Conservation (phyloP, 768 basidiomycete species). For the Baorangia bicolor region DNA sequence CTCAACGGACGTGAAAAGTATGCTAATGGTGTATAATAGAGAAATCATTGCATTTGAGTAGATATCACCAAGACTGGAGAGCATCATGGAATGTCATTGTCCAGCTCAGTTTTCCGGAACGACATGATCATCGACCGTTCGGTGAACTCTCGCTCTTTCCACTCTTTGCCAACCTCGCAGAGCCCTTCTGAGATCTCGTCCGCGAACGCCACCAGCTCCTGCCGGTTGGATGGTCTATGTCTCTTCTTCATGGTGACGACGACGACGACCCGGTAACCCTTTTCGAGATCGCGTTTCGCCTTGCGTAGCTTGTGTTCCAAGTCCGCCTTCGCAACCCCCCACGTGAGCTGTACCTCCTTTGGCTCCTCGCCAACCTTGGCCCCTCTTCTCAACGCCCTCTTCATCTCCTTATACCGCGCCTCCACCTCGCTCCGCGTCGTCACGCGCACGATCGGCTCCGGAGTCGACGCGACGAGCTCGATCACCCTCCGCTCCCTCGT, state of each 20-base stretch:
- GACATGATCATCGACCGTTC: constrained; percentile 41
- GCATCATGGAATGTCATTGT: constrained; percentile 2
- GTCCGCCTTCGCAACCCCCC: constrained; percentile 61
- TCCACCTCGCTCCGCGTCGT: constrained; percentile 45
- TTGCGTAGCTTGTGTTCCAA: constrained; percentile 64
- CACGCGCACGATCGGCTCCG: constrained; percentile 61
- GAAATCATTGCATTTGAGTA: constrained; percentile 5
- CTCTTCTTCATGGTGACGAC: constrained; percentile 52
- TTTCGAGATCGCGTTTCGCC: constrained; percentile 54
- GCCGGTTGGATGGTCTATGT: constrained; percentile 33
- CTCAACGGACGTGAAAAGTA: constrained; percentile 27
- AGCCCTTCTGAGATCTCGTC: constrained; percentile 42
- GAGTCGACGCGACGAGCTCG: constrained; percentile 51
- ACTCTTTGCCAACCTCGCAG: constrained; percentile 52
- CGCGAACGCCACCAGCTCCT: constrained; percentile 46
- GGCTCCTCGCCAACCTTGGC: constrained; percentile 30
- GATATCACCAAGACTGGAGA: constrained; percentile 5
- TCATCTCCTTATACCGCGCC: constrained; percentile 38
- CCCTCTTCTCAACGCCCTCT: constrained; percentile 35
- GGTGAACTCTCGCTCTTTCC: constrained; percentile 44
- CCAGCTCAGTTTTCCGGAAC: constrained; percentile 37
- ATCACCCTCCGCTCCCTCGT: constrained; percentile 35
- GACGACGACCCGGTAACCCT: constrained; percentile 58
- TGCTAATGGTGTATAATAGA: constrained; percentile 26
- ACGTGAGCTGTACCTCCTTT: constrained; percentile 75